Conservation (phyloP, 345 rosid species). For the Anastatica hierochuntica region DNA sequence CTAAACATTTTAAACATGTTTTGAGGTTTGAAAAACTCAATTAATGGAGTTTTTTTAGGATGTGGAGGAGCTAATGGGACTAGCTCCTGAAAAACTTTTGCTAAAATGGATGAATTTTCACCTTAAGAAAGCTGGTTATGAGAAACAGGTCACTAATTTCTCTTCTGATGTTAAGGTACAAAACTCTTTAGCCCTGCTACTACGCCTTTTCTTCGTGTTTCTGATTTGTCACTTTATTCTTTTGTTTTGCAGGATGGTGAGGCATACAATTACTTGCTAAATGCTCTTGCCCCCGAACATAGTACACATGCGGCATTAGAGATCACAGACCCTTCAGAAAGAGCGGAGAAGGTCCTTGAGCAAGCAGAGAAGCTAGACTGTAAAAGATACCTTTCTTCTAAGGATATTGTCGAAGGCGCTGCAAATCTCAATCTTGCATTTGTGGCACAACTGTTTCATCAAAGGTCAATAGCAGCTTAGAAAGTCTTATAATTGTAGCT, state of each 20-base stretch:
- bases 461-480: slow-evolving; percentile 43
- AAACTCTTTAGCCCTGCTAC: neutral
- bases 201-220: too few species aligned
- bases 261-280: slow-evolving; percentile 76
- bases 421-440: slow-evolving; percentile 92
- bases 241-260: slow-evolving; percentile 63
- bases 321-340: slow-evolving; percentile 43
- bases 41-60: slow-evolving; percentile 59
- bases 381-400: slow-evolving; percentile 55
- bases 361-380: slow-evolving; percentile 84
- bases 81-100: slow-evolving; percentile 76
- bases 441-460: slow-evolving; percentile 81
- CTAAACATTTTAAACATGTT: too few species aligned
- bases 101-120: slow-evolving; percentile 95
- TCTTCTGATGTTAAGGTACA: slow-evolving; percentile 84
- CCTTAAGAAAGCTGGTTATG: slow-evolving; percentile 77
- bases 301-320: slow-evolving; percentile 35
- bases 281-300: slow-evolving; percentile 64
- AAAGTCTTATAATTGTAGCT: too few species aligned
- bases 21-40: neutral
- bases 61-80: slow-evolving; percentile 72
- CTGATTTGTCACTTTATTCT: too few species aligned
- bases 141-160: slow-evolving; percentile 70
- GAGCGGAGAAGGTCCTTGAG: slow-evolving; percentile 65
- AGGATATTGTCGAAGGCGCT: slow-evolving; percentile 87